A percentile compares a stretch with the other conserved stretches of the same genome.
Conservation (phyloP, 1,284 basidiomycete genomes). For the Cystobasidium pallidum region DNA sequence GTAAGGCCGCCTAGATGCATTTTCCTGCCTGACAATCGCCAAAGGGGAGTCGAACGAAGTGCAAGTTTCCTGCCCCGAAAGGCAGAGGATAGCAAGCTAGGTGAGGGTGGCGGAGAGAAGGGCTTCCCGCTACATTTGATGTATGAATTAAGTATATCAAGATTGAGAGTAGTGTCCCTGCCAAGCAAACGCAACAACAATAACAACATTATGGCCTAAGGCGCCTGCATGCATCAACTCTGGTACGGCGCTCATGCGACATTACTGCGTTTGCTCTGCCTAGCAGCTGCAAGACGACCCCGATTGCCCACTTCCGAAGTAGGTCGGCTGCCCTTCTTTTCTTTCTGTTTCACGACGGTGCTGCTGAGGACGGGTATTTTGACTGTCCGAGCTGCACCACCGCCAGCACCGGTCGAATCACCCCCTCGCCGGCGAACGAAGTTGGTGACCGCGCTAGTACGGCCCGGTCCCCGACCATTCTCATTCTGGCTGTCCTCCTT, state of each 20-base stretch:
- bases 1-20: slow-evolving; percentile 15
- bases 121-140: too few relatives aligned
- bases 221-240: too few relatives aligned
- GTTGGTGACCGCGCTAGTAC: slow-evolving; percentile 40
- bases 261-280: slow-evolving; percentile 3
- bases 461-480: slow-evolving; percentile 36
- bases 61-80: neutral
- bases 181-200: neutral
- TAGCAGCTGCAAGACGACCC: slow-evolving; percentile 18
- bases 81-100: neutral
- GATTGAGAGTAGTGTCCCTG: neutral
- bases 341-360: slow-evolving; percentile 5
- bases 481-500: slow-evolving; percentile 42
- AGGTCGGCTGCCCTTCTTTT: slow-evolving; percentile 4
- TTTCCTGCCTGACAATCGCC: neutral
- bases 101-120: too few relatives aligned
- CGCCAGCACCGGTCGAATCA: neutral
- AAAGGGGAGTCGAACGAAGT: neutral
- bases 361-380: neutral
- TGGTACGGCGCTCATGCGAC: neutral
- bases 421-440: slow-evolving; percentile 23
- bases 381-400: neutral
- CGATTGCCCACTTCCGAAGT: slow-evolving; percentile 6
- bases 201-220: too few relatives aligned
- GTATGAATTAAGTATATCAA: too few relatives aligned